Conservation (phyloP, 2,329 filamentous ascomycete species). For the Phialophora macrospora region DNA sequence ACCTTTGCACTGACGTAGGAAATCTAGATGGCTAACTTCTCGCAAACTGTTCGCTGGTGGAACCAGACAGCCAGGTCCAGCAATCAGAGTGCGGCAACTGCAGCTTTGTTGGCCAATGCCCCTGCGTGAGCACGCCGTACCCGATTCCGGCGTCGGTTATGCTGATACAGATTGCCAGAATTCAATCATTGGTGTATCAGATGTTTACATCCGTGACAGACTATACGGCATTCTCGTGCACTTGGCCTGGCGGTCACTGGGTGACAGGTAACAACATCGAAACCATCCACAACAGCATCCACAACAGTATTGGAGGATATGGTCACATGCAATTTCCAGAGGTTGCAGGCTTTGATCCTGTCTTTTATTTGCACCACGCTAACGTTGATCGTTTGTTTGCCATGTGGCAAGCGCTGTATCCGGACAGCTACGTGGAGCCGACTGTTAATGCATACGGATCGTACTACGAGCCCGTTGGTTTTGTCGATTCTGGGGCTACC, state of each 20-base stretch:
- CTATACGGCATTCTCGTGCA: constrained; percentile 40
- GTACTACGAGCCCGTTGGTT: constrained; percentile 48
- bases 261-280: constrained; percentile 45
- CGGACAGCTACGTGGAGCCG: constrained; percentile 57
- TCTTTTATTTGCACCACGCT: constrained; percentile 76
- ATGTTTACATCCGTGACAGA: constrained; percentile 40
- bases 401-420: constrained; percentile 77
- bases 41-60: constrained; percentile 35
- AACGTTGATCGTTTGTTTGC: constrained; percentile 77
- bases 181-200: constrained; percentile 39
- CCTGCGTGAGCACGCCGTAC: constrained; percentile 24
- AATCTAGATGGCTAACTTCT: constrained; percentile 31
- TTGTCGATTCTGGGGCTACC: constrained; percentile 33
- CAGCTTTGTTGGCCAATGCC: constrained; percentile 33
- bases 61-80: constrained; percentile 26
- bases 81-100: constrained; percentile 35
- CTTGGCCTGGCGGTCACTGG: constrained; percentile 24
- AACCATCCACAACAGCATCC: constrained; percentile 54
- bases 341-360: constrained; percentile 77
- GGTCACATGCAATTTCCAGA: constrained; percentile 73
- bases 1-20: constrained; percentile 3
- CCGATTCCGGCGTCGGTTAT: background rate
- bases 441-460: constrained; percentile 61
- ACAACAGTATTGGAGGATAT: constrained; percentile 60
- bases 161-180: constrained; percentile 20